phyloP scores from a whole-genome alignment of 148 eudicot genomes.

The Spergularia bocconei region DNA sequence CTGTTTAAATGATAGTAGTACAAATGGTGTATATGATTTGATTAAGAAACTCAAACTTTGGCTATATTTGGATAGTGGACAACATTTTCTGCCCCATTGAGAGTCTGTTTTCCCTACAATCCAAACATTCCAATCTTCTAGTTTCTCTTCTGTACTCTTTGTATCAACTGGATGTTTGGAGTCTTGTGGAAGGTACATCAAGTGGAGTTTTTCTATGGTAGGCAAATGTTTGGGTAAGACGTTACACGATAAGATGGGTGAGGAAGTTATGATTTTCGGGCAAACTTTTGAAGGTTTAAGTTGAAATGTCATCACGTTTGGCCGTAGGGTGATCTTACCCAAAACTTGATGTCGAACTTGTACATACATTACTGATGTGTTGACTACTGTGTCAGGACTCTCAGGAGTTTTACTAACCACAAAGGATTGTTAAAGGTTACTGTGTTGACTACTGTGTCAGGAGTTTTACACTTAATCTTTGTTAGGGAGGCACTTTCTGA shows the following conservation, averaged over 20 bases:
- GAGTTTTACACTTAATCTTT: slow-evolving; percentile 19
- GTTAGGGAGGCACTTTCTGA: slow-evolving; percentile 5
- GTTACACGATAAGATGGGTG: too few species aligned
- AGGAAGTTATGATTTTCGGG: not conserved
- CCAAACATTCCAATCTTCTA: slow-evolving; percentile 6
- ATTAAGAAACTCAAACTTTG: slow-evolving; percentile 15
- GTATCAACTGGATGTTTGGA: slow-evolving; percentile 22
- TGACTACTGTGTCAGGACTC: too few species aligned
- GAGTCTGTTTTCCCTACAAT: slow-evolving; percentile 16
- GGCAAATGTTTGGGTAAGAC: not conserved
- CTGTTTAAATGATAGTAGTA: slow-evolving; percentile 16
- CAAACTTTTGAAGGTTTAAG: not conserved
- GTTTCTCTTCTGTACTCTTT: slow-evolving; percentile 18
- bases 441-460: slow-evolving; percentile 19
- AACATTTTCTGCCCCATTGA: slow-evolving; percentile 21
- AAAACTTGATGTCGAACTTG: too few species aligned
- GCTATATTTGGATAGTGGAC: slow-evolving; percentile 20
- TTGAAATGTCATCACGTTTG: not conserved
- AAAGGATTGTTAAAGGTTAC: slow-evolving; percentile 3
- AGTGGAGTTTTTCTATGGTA: slow-evolving; percentile 5
- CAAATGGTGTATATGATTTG: slow-evolving; percentile 8
- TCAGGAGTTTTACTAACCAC: not conserved
- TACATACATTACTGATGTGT: too few species aligned
- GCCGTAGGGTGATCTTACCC: too few species aligned
- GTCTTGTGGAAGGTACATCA: slow-evolving; percentile 20